Base-by-base conservation (phyloP, 257 asterid species). In the Solanum clarkiae region DNA sequence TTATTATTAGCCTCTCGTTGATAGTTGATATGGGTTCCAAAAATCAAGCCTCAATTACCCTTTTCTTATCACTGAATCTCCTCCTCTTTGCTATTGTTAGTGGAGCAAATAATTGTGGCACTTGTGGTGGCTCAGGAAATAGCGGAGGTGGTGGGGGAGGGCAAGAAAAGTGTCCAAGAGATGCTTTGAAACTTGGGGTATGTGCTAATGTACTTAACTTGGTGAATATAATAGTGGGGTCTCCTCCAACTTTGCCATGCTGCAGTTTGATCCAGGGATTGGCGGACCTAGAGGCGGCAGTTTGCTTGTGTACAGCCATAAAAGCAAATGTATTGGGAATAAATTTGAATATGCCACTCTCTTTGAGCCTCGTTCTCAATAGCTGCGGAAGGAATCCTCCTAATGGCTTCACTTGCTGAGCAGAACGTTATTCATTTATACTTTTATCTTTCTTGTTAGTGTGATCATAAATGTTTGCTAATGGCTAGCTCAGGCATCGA, bases 141-240 rank as follows among this genome's bases (percentile, higher is more conserved):
- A 36, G 5, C 40, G 40, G 40, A 36, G 42, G 71, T 15, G 60
- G 82, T 1, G 59, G 55, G 29, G 44, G 8, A 65, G 56, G 32
- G 5, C 86, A 62, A 18, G 71, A 26, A 8, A 84, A 3, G 8
- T 90, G 92, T 84, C 88, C 89, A 0, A 86, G n/a, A 1, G 86
- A 87, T 54, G 82, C 83, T 70, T 16, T 90, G 12, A 75, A 84
- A 49, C 87, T 90, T 24, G 88, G 89, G 0, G 90, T 87, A 16
- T 90, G 92, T 44, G 88, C 88, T 7, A 81, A 75, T 10, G 45
- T 88, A 44, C 66, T 87, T 0, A 80, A 84, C 8, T 20, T 87
- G 82, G 79, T 85, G 62, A 75, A 85, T 17, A 84, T 81, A 16
- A 77, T 8, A 57, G 44, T 85, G 5, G 90, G 91, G 11, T 49